These are phyloP conservation scores for Stromatinia cepivora DNA, from an alignment of 2,329 filamentous ascomycete species.

Conservation along the genomic window DNA sequence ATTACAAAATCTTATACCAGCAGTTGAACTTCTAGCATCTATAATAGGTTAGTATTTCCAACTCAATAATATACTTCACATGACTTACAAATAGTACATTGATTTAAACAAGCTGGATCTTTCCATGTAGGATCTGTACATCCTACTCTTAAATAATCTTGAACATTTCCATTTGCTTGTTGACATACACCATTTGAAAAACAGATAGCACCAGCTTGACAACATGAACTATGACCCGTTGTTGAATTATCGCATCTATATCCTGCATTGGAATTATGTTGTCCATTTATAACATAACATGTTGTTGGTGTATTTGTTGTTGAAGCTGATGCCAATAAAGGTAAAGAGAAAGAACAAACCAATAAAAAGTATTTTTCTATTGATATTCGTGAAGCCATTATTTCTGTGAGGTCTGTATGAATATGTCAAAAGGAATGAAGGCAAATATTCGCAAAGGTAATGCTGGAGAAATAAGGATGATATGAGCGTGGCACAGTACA, in stretches of 20 bases:
- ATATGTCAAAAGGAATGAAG: neutral
- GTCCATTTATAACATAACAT: slow-evolving; percentile 32
- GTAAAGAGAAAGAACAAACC: slow-evolving; percentile 7
- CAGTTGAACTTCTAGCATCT: slow-evolving; percentile 29
- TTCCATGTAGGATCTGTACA: slow-evolving; percentile 35
- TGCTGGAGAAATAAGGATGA: neutral
- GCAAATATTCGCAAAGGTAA: neutral
- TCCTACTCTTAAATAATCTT: slow-evolving; percentile 35
- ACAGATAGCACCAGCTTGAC: slow-evolving; percentile 29
- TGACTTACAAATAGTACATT: slow-evolving; percentile 32
- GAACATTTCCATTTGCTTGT: slow-evolving; percentile 26
- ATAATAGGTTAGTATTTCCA: neutral
- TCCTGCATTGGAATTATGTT: slow-evolving; percentile 18
- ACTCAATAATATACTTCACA: neutral
- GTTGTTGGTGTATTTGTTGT: slow-evolving; percentile 23
- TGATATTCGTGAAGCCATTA: slow-evolving; percentile 13
- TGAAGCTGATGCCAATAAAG: neutral
- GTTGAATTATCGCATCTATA: slow-evolving; percentile 34
- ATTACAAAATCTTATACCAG: slow-evolving; percentile 32
- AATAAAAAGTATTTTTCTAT: neutral
- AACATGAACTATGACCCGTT: slow-evolving; percentile 32
- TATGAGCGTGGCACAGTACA: neutral
- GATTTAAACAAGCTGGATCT: slow-evolving; percentile 31
- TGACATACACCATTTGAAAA: slow-evolving; percentile 34
- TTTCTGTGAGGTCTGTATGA: neutral